Evolutionary conservation across 78 protist species (phyloP), one percentile per base, ranked within the genome.

Genomic region (Creolimax fragrantissima): DNA sequence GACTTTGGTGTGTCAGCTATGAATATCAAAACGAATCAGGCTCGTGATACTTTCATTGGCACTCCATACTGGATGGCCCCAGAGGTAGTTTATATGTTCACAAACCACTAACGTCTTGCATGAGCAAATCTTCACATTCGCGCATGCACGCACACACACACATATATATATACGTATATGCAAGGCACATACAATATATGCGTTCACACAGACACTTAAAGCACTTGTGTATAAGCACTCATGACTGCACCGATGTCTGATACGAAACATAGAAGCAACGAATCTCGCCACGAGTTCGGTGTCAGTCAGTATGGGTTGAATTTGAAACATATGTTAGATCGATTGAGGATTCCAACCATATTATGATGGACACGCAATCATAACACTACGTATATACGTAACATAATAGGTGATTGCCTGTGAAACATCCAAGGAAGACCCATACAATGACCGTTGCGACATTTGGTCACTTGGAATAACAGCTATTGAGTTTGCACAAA

Each of bases 21-120:
- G 4, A 32, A 83, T 41, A 42, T 2, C 0, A 44, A 2, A 41
- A 91, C 94, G 7, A 24, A 35, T 11, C 35, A 86, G 24, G 90
- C 90, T 91, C n/a, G 94, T 43, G 37, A 96, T 88, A 95, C 96
- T 35, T 90, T 95, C 4, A 89, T 93, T 7, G 96, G 98, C 84
- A 96, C 98, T 2, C 98, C 97, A 32, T 95, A 95, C 85, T 98
- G 98, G 98, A 96, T 96, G 99, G 99, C 99, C 2, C 98, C 98
- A 2, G 98, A 97, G 47, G 98, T 97, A 37, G 92, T 11, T 11
- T 11, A 83, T 11, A 83, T 11, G 37, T 11, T 39, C 5, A 83
- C 85, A 83, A 24, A 83, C 5, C 35, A 35, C 35, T 11, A 83
- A 11, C 66, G 41, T 17, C 45, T 81, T 11, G 37, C 85, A 83